phyloP scores from a whole-genome alignment of 257 asterid species.

The Petrea volubilis region DNA sequence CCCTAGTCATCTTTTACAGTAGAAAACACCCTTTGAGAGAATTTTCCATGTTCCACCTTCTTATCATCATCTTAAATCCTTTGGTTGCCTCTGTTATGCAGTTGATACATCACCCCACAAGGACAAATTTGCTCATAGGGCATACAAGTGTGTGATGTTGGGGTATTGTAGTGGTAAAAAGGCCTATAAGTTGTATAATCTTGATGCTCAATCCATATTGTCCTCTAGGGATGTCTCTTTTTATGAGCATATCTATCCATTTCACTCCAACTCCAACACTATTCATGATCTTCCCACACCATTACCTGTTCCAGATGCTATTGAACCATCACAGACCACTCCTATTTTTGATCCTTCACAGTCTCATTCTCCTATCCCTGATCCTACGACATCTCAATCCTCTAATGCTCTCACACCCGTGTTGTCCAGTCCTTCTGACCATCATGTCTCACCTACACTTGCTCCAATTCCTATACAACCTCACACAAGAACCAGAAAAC shows the following conservation, averaged over 20 bases:
- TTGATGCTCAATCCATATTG: neutral
- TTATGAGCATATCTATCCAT: neutral
- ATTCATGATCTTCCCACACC: neutral
- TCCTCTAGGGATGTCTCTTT: neutral
- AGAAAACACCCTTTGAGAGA: neutral
- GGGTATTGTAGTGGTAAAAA: neutral
- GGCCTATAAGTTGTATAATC: neutral
- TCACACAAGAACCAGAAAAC: too few species aligned
- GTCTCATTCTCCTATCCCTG: too few species aligned
- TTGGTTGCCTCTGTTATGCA: neutral
- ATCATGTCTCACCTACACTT: too few species aligned
- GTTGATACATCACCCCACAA: neutral
- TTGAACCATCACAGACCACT: neutral
- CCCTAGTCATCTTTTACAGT: neutral
- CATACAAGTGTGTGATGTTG: neutral
- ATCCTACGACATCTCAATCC: too few species aligned
- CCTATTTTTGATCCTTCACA: neutral
- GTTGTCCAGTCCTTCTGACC: too few species aligned
- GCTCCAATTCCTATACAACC: too few species aligned
- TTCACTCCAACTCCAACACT: neutral
- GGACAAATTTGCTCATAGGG: neutral
- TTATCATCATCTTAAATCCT: neutral
- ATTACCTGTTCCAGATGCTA: neutral
- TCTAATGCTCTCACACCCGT: too few species aligned
- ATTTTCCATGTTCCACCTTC: neutral